Percentiles rank a stretch among this genome's conserved stretches.
phyloP scores from a whole-genome alignment of 1,139 yeast species.

The Blastobotrys indianensis region DNA sequence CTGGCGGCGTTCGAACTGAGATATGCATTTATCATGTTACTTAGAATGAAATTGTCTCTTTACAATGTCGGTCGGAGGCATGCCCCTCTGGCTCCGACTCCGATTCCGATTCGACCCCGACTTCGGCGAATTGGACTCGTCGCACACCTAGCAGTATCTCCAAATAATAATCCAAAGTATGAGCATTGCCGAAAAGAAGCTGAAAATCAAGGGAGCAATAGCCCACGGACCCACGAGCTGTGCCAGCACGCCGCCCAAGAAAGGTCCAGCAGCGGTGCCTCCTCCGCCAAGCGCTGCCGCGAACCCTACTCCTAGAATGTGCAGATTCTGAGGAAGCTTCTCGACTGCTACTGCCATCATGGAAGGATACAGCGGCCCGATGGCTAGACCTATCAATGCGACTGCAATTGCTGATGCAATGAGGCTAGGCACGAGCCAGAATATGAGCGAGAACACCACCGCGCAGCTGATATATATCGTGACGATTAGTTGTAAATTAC shows the following conservation, averaged over 20 bases:
- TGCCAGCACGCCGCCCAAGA: slow-evolving; percentile 26
- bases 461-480: slow-evolving; percentile 16
- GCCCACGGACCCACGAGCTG: slow-evolving; percentile 20
- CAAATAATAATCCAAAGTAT: slow-evolving; percentile 7
- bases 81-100: no score
- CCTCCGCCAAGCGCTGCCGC: slow-evolving; percentile 73
- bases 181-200: slow-evolving; percentile 7
- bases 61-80: no score
- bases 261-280: slow-evolving; percentile 52
- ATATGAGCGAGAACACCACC: slow-evolving; percentile 20
- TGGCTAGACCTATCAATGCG: slow-evolving; percentile 54
- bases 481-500: slow-evolving; percentile 18
- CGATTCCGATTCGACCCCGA: no score
- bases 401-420: slow-evolving; percentile 33
- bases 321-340: slow-evolving; percentile 51
- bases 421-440: slow-evolving; percentile 25
- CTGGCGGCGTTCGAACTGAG: background rate
- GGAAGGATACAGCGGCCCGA: slow-evolving; percentile 78
- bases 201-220: slow-evolving; percentile 9
- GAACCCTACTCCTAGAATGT: slow-evolving; percentile 64
- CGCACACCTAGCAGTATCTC: background rate
- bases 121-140: no score
- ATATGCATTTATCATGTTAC: no score
- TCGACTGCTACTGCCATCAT: slow-evolving; percentile 60
- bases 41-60: no score